Conservation (phyloP, 2,329 filamentous ascomycete species). For the Periconia sp. region DNA sequence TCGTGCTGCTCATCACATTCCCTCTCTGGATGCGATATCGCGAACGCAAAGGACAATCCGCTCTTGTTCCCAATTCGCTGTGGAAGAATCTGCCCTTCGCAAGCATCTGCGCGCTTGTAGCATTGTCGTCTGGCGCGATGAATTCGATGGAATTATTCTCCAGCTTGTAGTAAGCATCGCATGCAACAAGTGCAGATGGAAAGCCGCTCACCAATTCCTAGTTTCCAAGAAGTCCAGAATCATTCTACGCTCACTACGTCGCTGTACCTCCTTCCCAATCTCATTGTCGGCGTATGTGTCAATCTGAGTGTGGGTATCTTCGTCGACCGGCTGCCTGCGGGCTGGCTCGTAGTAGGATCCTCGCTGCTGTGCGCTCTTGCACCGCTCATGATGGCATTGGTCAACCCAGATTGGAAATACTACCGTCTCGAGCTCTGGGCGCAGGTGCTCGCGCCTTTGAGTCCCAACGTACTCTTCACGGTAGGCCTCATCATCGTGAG, state of each 20-base stretch:
- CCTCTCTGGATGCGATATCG: slow-evolving; percentile 40
- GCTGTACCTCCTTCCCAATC: slow-evolving; percentile 52
- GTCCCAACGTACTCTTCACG: slow-evolving; percentile 60
- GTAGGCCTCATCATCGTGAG: slow-evolving; percentile 62
- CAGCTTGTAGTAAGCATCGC: too few species aligned
- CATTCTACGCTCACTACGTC: slow-evolving; percentile 40
- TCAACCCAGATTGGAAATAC: slow-evolving; percentile 57
- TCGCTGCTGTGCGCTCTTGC: slow-evolving; percentile 51
- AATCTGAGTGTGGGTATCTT: slow-evolving; percentile 55
- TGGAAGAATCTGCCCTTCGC: slow-evolving; percentile 65
- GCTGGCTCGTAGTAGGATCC: slow-evolving; percentile 48
- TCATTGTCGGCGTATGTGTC: slow-evolving; percentile 44
- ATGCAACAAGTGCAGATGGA: too few species aligned
- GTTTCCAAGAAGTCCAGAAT: slow-evolving; percentile 51
- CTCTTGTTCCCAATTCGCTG: slow-evolving; percentile 45
- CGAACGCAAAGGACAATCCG: slow-evolving; percentile 19
- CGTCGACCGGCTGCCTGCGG: slow-evolving; percentile 52
- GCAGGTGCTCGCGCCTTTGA: slow-evolving; percentile 51
- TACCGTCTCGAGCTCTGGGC: slow-evolving; percentile 57
- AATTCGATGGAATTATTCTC: slow-evolving; percentile 48
- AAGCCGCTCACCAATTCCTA: too few species aligned
- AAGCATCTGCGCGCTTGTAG: slow-evolving; percentile 57
- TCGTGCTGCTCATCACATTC: slow-evolving; percentile 34
- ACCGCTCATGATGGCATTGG: slow-evolving; percentile 63
- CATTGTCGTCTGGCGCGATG: slow-evolving; percentile 43